Base-by-base conservation (phyloP, 768 basidiomycete species). In the Suillus bovinus region DNA sequence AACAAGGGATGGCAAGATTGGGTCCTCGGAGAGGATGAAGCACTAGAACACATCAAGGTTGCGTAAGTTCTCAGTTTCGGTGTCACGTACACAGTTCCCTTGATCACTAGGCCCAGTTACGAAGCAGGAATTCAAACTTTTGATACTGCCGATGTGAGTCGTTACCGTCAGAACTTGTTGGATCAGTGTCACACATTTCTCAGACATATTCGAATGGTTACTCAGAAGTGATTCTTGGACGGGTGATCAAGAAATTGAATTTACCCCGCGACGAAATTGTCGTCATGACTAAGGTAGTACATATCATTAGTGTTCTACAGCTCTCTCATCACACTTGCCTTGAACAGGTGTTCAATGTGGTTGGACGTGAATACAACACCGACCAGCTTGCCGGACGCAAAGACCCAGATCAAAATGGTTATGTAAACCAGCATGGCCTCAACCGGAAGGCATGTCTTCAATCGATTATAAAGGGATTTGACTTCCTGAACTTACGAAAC, bases 191-290 rank as follows among this genome's bases (percentile, higher is more conserved):
- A 17, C 5, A 20, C 29, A n/a, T 39, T 56, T 61, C 38, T 38
- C 60, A 87, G 86, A 77, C 81, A 0, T 91, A 90, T 68, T 87
- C 85, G 1, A 85, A 88, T 64, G 88, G 88, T 2, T 72, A 77
- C 7, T 87, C 86, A 0, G 91, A 93, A 70, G 68, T 82, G 50
- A 80, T 91, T 58, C 77, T 91, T 22, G 90, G 90, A 13, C 87
- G 88, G 66, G 89, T 85, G 3, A 86, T 93, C 76, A 89, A 88
- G 68, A 69, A 84, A 64, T 80, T 84, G 64, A 71, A 85, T 24
- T 78, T 90, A 14, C 89, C 89, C n/a, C 83, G 91, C 2, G 87
- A 88, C 16, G 84, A 87, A 65, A 85, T 92, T 50, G 90, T 93
- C 20, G 82, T 93, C 17, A 81, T 93, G 79, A 91, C 91, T 60